Percentiles rank a stretch among this genome's conserved stretches.
These are phyloP conservation scores for Colletotrichum sp. DNA, from an alignment of 2,329 filamentous ascomycete species.

Conservation along the genomic window DNA sequence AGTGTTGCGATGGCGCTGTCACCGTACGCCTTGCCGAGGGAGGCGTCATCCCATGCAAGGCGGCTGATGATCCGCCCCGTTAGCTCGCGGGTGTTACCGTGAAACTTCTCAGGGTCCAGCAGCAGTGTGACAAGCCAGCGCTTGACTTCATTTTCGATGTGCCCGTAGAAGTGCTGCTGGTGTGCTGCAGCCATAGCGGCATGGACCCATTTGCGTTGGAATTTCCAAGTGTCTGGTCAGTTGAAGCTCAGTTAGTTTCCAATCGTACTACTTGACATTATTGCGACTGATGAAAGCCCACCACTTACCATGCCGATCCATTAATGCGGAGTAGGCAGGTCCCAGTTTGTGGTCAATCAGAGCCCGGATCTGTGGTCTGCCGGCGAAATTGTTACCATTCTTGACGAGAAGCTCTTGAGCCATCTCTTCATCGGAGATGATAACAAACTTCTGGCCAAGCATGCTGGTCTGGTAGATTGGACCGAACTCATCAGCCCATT, in stretches of 20 bases:
- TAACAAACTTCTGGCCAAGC: slow-evolving; percentile 43
- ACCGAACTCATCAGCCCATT: slow-evolving; percentile 47
- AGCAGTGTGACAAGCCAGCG: slow-evolving; percentile 51
- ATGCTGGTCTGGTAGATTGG: slow-evolving; percentile 49
- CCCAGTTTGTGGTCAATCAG: slow-evolving; percentile 54
- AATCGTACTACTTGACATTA: neutral
- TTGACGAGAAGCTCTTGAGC: slow-evolving; percentile 54
- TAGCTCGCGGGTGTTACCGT: slow-evolving; percentile 51
- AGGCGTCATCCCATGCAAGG: slow-evolving; percentile 54
- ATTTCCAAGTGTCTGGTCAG: slow-evolving; percentile 48
- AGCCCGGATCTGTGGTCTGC: slow-evolving; percentile 54
- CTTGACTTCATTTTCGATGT: slow-evolving; percentile 51
- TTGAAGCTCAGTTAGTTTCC: neutral
- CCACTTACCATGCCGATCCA: slow-evolving; percentile 52
- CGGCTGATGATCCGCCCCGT: slow-evolving; percentile 56
- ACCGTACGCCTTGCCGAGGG: slow-evolving; percentile 49
- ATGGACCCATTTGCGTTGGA: slow-evolving; percentile 57
- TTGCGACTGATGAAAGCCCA: neutral
- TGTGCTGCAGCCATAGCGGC: slow-evolving; percentile 49
- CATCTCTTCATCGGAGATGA: slow-evolving; percentile 53
- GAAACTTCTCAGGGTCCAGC: slow-evolving; percentile 49
- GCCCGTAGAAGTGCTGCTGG: slow-evolving; percentile 49
- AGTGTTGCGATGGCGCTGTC: slow-evolving; percentile 51
- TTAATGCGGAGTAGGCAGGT: slow-evolving; percentile 52
- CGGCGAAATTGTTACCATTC: slow-evolving; percentile 54